Conservation (phyloP, 306 rosid species). For the Ammopiptanthus mongolicus region DNA sequence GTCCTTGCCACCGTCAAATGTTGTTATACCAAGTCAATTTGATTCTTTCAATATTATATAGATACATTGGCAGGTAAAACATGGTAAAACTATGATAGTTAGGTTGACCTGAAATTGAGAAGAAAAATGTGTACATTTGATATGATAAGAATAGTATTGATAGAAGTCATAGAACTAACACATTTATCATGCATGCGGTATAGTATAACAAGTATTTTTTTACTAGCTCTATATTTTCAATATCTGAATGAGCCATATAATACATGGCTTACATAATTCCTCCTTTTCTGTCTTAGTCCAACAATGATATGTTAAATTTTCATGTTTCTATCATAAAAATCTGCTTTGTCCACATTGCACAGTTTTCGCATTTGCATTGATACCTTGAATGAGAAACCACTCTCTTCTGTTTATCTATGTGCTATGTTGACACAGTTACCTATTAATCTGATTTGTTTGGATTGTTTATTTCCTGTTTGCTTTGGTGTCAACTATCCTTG, state of each 20-base stretch:
- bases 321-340: neutral
- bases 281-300: neutral
- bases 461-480: slow-evolving; percentile 3
- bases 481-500: slow-evolving; percentile 10
- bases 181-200: neutral
- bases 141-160: neutral
- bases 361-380: neutral
- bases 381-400: neutral
- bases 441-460: neutral
- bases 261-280: neutral
- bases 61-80: neutral
- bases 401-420: neutral
- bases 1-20: neutral
- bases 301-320: neutral
- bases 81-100: neutral
- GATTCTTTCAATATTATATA: neutral
- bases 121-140: slow-evolving; percentile 5
- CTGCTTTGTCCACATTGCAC: neutral
- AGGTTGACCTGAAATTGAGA: neutral
- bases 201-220: neutral
- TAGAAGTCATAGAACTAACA: no score
- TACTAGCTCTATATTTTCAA: neutral
- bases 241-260: neutral
- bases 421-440: neutral
- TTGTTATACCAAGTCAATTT: neutral